Evolutionary conservation across 2,329 filamentous ascomycete species (phyloP), one percentile per base, ranked within the genome.

Genomic region (Penicillium sp.): DNA sequence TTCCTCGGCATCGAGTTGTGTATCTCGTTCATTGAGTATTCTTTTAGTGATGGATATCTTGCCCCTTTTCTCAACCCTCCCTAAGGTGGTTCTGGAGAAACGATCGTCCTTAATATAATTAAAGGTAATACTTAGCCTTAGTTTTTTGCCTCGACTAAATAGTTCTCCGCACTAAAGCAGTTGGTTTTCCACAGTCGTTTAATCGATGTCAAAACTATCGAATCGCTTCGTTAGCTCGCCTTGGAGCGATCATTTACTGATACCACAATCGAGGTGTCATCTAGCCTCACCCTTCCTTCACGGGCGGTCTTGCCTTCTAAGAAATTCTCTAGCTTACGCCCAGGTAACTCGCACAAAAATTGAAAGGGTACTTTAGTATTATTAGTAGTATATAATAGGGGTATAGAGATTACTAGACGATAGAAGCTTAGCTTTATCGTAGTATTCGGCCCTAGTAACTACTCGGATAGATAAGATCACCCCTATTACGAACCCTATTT

Each of bases 171-270:
- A 42, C 20, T 2, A 33, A 2, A 47, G 20, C 11, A 44, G 36
- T 25, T 47, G 31, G 30, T 42, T 42, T 32, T 44, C 45, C 7
- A 45, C 45, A 39, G 39, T 12, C 11, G 42, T 49, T 49, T 42
- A 56, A 41, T 52, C 39, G 13, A 49, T 45, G 20, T 49, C 34
- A 20, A 39, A 32, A 25, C 32, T 9, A 20, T 43, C 30, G 29
- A 43, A 50, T 17, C 41, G 28, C 23, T 37, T 32, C 6, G 11
- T 39, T 11, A 48, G 39, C 29, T 44, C 32, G 5, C 22, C 20
- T 33, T 48, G n/a, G 14, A 31, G 13, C 35, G 32, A 34, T 41
- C 32, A 13, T 43, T 36, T 9, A 47, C 40, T 12, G 37, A 48
- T 12, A 42, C 32, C 17, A 42, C 16, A 6, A 47, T 36, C 4